phyloP scores from a whole-genome alignment of 352 stramenopile genomes.

The Pelagophyceae sp. region DNA sequence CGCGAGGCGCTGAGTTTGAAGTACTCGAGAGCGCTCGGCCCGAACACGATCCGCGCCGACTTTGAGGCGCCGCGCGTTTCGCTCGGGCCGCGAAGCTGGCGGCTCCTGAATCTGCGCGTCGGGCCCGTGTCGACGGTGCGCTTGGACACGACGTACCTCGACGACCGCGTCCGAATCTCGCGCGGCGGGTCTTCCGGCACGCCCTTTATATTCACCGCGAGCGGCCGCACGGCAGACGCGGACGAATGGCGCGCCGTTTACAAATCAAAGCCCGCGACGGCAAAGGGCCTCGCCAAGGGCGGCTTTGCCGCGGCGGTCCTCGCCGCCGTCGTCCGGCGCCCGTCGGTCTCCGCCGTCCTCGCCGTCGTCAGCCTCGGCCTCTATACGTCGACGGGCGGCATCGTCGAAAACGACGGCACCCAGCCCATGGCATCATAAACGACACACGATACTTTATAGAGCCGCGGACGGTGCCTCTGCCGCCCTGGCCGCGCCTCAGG shows the following conservation, averaged over 20 bases:
- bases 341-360: background rate
- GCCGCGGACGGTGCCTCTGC: no score
- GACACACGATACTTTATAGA: no score
- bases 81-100: background rate
- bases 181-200: conserved; percentile 9
- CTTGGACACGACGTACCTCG: conserved; percentile 16
- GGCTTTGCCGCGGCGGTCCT: background rate
- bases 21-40: background rate
- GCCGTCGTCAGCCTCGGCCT: background rate
- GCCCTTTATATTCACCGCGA: background rate
- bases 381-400: background rate
- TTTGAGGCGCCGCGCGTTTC: background rate
- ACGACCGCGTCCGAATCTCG: conserved; percentile 12
- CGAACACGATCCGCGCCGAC: conserved; percentile 3
- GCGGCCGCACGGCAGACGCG: background rate
- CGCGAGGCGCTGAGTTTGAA: background rate
- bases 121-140: background rate
- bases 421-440: background rate
- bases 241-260: background rate
- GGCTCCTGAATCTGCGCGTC: no score
- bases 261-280: background rate
- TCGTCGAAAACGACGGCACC: background rate
- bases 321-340: background rate
- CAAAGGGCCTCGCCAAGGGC: background rate
- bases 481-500: no score